Evolutionary conservation across 2,329 filamentous ascomycete species (phyloP).

Genomic region (Hypoxylon sp.): DNA sequence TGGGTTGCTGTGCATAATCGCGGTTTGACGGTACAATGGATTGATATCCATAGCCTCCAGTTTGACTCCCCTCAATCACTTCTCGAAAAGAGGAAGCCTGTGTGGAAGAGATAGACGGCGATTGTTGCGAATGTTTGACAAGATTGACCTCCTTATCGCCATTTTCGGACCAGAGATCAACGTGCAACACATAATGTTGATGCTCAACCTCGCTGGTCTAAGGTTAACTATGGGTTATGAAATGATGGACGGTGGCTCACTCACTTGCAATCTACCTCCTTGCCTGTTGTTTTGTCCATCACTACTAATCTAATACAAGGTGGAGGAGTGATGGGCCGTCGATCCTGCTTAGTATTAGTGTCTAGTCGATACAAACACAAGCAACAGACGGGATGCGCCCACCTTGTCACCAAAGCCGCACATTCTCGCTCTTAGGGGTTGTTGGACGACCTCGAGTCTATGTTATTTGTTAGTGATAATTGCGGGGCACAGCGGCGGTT

Average conservation of each 20-base stretch:
- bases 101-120: slow-evolving; percentile 85
- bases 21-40: slow-evolving; percentile 53
- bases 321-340: slow-evolving; percentile 94
- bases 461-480: slow-evolving; percentile 41
- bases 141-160: slow-evolving; percentile 76
- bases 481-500: slow-evolving; percentile 3
- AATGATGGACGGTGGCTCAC: slow-evolving; percentile 52
- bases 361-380: slow-evolving; percentile 28
- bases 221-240: slow-evolving; percentile 30
- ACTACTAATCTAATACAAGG: slow-evolving; percentile 91
- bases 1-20: slow-evolving; percentile 50
- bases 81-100: slow-evolving; percentile 79
- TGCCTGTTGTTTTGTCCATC: slow-evolving; percentile 78
- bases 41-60: slow-evolving; percentile 50
- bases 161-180: slow-evolving; percentile 78
- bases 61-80: slow-evolving; percentile 51
- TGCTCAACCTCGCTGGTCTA: slow-evolving; percentile 51
- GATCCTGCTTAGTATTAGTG: slow-evolving; percentile 73
- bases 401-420: slow-evolving; percentile 99
- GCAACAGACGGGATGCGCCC: slow-evolving; percentile 48
- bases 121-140: slow-evolving; percentile 73
- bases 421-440: slow-evolving; percentile 94
- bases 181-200: slow-evolving; percentile 62
- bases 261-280: slow-evolving; percentile 88
- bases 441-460: slow-evolving; percentile 86